Conservation (phyloP, 108 stramenopile species). For the Skeletonema marinoi region DNA sequence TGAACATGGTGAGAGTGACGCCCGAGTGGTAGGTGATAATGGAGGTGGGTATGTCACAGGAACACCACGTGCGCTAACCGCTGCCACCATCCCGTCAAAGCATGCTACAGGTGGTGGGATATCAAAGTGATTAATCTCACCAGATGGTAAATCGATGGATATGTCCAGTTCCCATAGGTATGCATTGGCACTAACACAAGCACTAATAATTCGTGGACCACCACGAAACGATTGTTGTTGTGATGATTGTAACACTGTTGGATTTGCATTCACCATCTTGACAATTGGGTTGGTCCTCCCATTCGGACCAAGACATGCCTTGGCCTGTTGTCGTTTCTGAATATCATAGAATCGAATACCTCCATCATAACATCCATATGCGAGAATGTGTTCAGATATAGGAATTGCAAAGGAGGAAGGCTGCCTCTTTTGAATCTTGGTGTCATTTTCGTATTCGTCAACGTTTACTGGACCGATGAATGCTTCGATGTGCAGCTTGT, state of each 20-base stretch:
- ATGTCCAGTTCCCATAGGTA: slow-evolving; percentile 48
- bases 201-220: slow-evolving; percentile 29
- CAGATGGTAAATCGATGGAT: slow-evolving; percentile 29
- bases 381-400: slow-evolving; percentile 36
- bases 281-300: slow-evolving; percentile 42
- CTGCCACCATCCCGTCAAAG: slow-evolving; percentile 44
- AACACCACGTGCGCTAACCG: slow-evolving; percentile 23
- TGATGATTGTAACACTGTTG: neutral
- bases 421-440: slow-evolving; percentile 25
- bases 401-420: slow-evolving; percentile 40
- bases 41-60: slow-evolving; percentile 30
- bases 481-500: slow-evolving; percentile 26
- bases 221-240: slow-evolving; percentile 1
- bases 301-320: slow-evolving; percentile 38
- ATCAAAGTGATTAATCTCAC: slow-evolving; percentile 24
- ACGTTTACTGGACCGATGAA: slow-evolving; percentile 39
- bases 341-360: slow-evolving; percentile 46
- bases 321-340: slow-evolving; percentile 9
- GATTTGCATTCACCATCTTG: slow-evolving; percentile 38
- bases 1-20: slow-evolving; percentile 32
- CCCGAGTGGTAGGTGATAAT: slow-evolving; percentile 24
- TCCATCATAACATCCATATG: slow-evolving; percentile 45
- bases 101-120: slow-evolving; percentile 39
- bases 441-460: slow-evolving; percentile 14
- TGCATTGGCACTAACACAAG: slow-evolving; percentile 24